These are phyloP conservation scores for Saccharomycopsis malanga DNA, from an alignment of 805 yeast genomes.

Conservation along the genomic window DNA sequence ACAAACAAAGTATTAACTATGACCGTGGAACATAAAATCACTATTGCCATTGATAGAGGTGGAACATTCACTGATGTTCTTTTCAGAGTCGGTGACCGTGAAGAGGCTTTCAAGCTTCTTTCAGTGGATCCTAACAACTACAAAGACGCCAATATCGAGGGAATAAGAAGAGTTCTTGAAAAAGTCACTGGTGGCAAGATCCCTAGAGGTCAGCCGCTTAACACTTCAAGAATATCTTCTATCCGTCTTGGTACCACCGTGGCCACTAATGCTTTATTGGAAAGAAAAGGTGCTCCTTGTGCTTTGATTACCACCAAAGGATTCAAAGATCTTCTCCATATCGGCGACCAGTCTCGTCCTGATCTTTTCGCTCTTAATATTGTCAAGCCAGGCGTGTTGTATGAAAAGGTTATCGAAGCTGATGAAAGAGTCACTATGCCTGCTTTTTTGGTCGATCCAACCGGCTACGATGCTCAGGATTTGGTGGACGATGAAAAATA, in stretches of 20 bases:
- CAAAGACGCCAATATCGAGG: constrained; percentile 45
- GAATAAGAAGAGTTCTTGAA: constrained; percentile 41
- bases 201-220: constrained; percentile 29
- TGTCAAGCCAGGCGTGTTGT: constrained; percentile 40
- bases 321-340: constrained; percentile 42
- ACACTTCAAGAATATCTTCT: constrained; percentile 33
- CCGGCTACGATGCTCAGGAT: constrained; percentile 64
- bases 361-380: constrained; percentile 44
- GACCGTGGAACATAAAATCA: constrained; percentile 2
- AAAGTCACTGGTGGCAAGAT: constrained; percentile 30
- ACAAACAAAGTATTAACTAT: too few species aligned
- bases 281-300: constrained; percentile 44
- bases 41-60: constrained; percentile 28
- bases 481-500: not conserved
- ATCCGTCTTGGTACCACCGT: constrained; percentile 46
- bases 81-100: constrained; percentile 38
- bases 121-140: constrained; percentile 44
- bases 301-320: constrained; percentile 45
- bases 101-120: constrained; percentile 39
- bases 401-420: constrained; percentile 38
- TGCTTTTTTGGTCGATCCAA: constrained; percentile 49
- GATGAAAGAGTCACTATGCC: constrained; percentile 47
- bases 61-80: constrained; percentile 44
- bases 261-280: constrained; percentile 48
- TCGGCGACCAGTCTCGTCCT: constrained; percentile 49